phyloP scores from a whole-genome alignment of 352 stramenopile genomes.

The Pythium myriotylum region DNA sequence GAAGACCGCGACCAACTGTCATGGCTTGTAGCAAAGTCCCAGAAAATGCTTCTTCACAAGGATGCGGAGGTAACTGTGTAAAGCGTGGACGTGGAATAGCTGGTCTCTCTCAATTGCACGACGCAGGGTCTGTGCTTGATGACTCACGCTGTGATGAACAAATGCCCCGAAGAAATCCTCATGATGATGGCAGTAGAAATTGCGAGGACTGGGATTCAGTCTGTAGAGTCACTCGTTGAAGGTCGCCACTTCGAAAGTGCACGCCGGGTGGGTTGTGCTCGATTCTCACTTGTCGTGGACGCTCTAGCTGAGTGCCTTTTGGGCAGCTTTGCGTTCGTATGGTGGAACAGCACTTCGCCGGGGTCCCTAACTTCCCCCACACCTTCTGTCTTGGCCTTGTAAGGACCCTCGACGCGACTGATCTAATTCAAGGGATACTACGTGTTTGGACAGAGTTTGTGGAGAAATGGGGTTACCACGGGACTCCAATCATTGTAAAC shows the following conservation, averaged over 20 bases:
- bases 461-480: conserved; percentile 70
- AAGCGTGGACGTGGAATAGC: no score
- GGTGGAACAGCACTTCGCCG: conserved; percentile 54
- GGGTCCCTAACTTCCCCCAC: conserved; percentile 67
- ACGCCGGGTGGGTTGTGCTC: conserved; percentile 38
- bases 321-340: conserved; percentile 47
- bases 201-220: conserved; percentile 29
- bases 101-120: no score
- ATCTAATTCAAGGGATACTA: conserved; percentile 29
- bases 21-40: conserved; percentile 53
- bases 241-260: conserved; percentile 54
- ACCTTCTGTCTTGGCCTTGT: conserved; percentile 38
- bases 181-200: conserved; percentile 61
- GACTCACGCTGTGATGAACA: conserved; percentile 43
- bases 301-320: not conserved
- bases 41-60: conserved; percentile 42
- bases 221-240: conserved; percentile 33
- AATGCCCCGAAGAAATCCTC: conserved; percentile 48
- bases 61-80: conserved; percentile 45
- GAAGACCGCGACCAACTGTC: conserved; percentile 43
- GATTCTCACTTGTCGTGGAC: not conserved
- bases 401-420: conserved; percentile 6
- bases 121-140: conserved; percentile 44
- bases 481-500: conserved; percentile 47
- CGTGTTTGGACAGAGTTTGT: conserved; percentile 50